These are phyloP conservation scores for Leishmania mexicana DNA, from an alignment of 208 protist species.

Conservation along the genomic window DNA sequence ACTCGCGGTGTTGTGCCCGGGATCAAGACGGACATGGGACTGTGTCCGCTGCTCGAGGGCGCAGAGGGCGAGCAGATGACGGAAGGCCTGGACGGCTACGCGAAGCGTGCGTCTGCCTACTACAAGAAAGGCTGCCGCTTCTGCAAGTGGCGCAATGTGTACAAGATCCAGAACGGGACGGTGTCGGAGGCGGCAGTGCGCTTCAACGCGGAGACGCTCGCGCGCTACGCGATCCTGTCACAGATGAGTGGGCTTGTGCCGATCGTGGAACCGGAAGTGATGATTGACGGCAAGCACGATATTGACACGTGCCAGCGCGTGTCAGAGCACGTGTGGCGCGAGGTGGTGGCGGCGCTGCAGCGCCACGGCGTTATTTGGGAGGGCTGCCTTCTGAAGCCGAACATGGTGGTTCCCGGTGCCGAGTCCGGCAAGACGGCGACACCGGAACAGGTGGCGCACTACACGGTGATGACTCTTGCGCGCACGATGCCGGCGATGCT, in stretches of 20 bases:
- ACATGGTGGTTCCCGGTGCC: constrained; percentile 96
- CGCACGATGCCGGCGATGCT: constrained; percentile 96
- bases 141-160: constrained; percentile 97
- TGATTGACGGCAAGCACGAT: constrained; percentile 96
- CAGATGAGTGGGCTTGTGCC: constrained; percentile 97
- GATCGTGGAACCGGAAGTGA: constrained; percentile 98
- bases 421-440: constrained; percentile 68
- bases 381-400: constrained; percentile 97
- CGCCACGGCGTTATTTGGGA: constrained; percentile 96
- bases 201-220: constrained; percentile 95
- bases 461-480: constrained; percentile 92
- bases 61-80: constrained; percentile 94
- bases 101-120: constrained; percentile 90
- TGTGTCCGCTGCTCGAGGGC: constrained; percentile 77
- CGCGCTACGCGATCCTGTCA: constrained; percentile 97
- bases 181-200: constrained; percentile 60
- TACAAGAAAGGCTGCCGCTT: constrained; percentile 96
- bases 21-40: constrained; percentile 97
- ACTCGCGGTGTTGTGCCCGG: constrained; percentile 91
- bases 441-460: constrained; percentile 86
- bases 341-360: constrained; percentile 81
- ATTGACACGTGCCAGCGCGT: constrained; percentile 87
- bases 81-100: constrained; percentile 96
- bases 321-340: constrained; percentile 86
- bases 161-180: constrained; percentile 90